Conservation (phyloP, 2,329 filamentous ascomycete genomes). For the Phoma herbarum region DNA sequence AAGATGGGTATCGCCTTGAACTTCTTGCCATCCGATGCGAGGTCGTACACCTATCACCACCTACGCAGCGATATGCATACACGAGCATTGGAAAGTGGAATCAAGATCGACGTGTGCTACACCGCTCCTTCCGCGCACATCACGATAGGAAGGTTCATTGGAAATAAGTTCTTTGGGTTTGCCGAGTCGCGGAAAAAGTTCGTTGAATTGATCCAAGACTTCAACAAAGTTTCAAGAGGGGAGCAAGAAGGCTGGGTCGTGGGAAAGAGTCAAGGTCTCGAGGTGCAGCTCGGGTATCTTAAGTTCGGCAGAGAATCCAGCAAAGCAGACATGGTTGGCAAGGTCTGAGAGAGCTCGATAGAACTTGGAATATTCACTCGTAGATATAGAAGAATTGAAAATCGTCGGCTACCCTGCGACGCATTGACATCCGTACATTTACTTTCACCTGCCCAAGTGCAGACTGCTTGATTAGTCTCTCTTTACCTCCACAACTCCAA, state of each 20-base stretch:
- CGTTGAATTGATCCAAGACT: slow-evolving; percentile 11
- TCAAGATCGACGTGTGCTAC: slow-evolving; percentile 26
- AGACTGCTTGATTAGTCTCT: neutral
- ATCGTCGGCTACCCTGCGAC: neutral
- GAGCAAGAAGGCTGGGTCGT: slow-evolving; percentile 12
- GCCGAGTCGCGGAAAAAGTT: slow-evolving; percentile 12
- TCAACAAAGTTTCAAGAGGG: slow-evolving; percentile 6
- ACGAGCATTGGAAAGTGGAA: slow-evolving; percentile 22
- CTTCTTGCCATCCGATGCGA: slow-evolving; percentile 15
- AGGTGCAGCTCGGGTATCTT: slow-evolving; percentile 25
- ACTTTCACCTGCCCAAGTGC: neutral
- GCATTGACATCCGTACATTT: neutral
- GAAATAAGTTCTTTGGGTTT: slow-evolving; percentile 19
- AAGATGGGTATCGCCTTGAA: slow-evolving; percentile 27
- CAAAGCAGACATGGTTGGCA: slow-evolving; percentile 17
- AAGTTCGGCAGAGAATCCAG: slow-evolving; percentile 23
- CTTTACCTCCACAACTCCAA: neutral
- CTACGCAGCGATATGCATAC: slow-evolving; percentile 25
- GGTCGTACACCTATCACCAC: slow-evolving; percentile 25
- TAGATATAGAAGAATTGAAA: neutral
- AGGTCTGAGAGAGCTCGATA: neutral
- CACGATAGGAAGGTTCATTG: slow-evolving; percentile 22
- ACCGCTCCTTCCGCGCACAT: slow-evolving; percentile 26
- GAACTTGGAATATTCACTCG: neutral
- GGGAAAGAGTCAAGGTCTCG: slow-evolving; percentile 8